Evolutionary conservation across 2,329 filamentous ascomycete species (phyloP), one percentile per base, ranked within the genome.

Genomic region (Penicillium capsulatum): DNA sequence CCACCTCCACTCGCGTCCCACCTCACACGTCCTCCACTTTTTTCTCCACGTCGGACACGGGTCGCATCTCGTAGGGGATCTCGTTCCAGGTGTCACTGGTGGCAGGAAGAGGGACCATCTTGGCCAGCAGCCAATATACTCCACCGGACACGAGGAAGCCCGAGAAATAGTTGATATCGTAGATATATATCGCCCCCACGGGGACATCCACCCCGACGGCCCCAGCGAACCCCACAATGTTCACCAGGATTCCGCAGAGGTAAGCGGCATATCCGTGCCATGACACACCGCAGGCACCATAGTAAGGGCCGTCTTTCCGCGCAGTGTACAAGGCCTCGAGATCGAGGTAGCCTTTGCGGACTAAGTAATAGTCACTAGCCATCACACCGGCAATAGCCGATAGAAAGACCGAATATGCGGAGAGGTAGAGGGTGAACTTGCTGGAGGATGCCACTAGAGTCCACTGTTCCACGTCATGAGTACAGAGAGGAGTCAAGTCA

Each of bases 151-250:
- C 34, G 3, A 56, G 13, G 39, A 81, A 67, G 3, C 73, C 70
- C 4, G 78, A 74, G 49, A 72, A 71, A 39, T 72, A 75, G 0
- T 76, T 75, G 16, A 81, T 64, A 44, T 76, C 77, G 50, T 81
- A 80, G 57, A 79, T 78, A 11, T 58, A 34, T 31, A 47, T 17
- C 13, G 53, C 51, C 0, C 58, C 60, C 0, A 58, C 3, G 1
- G 67, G 66, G 0, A 47, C 53, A 13, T 40, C 36, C 3, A 70
- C 63, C 2, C 67, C 68, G 59, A 70, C 64, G 15, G 66, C 61
- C 40, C 64, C 58, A 2, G 70, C 50, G 31, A 71, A 71, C 1
- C 66, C 66, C 31, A 64, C 66, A 33, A 71, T 66, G 31, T 68
- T 68, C 0, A 66, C 65, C 4, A 68, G 0, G 17, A 64, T 67